Evolutionary conservation across 208 protist species (phyloP).

Genomic region (Herpetomonas samuelpessoai): DNA sequence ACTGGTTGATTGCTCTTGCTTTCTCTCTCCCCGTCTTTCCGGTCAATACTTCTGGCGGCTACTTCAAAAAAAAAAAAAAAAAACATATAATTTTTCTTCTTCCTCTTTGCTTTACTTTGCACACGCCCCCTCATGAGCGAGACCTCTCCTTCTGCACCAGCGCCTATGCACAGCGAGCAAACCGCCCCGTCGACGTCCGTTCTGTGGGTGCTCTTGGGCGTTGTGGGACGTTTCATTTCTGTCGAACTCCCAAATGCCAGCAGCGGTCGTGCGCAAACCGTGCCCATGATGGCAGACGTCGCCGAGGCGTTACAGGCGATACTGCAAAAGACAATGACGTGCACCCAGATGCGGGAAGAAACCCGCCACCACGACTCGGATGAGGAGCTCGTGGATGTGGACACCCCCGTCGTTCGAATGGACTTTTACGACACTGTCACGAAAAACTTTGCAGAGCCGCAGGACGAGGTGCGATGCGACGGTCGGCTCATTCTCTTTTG

Average conservation of each 20-base stretch:
- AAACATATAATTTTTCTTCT: constrained; percentile 21
- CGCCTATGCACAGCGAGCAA: constrained; percentile 3
- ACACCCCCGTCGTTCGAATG: not conserved
- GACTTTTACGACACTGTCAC: not conserved
- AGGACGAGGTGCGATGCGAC: not conserved
- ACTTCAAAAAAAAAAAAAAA: constrained; percentile 1
- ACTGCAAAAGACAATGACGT: no score
- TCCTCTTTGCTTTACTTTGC: constrained; percentile 28
- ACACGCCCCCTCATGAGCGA: constrained; percentile 20
- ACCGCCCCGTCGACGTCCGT: no score
- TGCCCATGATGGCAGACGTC: no score
- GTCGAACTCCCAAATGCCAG: no score
- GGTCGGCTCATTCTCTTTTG: not conserved
- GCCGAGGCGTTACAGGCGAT: no score
- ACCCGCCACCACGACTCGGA: no score
- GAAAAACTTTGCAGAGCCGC: not conserved
- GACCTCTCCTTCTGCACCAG: not conserved
- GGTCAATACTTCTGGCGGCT: not conserved
- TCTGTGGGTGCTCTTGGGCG: no score
- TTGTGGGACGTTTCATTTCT: no score
- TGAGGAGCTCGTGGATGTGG: not conserved
- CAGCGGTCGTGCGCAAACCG: no score
- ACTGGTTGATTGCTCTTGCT: not conserved
- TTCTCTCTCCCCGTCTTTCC: not conserved
- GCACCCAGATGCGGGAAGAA: no score